A percentile compares a stretch with the other conserved stretches of the same genome.
Conservation (phyloP, 192 early-diverging fungal species). For the Linnemannia schmuckeri region DNA sequence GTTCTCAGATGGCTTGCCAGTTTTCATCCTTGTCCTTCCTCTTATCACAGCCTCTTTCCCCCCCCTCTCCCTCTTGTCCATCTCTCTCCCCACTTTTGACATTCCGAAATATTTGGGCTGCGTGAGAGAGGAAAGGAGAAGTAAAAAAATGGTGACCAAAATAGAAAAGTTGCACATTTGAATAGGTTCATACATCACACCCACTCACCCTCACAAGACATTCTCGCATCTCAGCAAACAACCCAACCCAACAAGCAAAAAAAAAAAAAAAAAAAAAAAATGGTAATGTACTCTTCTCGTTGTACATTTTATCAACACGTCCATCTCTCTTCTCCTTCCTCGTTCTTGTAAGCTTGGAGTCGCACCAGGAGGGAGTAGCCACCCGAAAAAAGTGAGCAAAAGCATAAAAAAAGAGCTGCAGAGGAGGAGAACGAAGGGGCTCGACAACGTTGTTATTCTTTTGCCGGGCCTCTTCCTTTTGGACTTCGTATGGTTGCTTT, state of each 20-base stretch:
- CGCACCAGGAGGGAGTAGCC: neutral
- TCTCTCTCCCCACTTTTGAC: neutral
- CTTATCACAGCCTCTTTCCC: neutral
- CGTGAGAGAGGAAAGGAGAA: neutral
- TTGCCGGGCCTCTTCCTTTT: neutral
- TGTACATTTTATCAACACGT: slow-evolving; percentile 4
- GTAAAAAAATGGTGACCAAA: neutral
- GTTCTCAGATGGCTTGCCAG: neutral
- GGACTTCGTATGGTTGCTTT: no score
- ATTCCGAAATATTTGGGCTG: neutral
- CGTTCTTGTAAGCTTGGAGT: neutral
- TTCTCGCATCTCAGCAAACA: neutral
- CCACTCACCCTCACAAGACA: neutral
- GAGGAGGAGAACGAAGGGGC: neutral
- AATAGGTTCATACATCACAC: no score
- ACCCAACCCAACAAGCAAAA: neutral
- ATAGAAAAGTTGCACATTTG: slow-evolving; percentile 4
- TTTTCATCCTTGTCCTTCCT: neutral
- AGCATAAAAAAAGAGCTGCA: neutral
- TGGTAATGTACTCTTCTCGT: neutral
- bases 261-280: neutral
- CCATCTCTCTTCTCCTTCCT: neutral
- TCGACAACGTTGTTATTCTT: neutral
- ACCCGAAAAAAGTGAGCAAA: neutral
- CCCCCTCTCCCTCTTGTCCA: neutral